Evolutionary conservation across 2,329 filamentous ascomycete species (phyloP), one percentile per base, ranked within the genome.

Genomic region (Fusarium tuaranense): DNA sequence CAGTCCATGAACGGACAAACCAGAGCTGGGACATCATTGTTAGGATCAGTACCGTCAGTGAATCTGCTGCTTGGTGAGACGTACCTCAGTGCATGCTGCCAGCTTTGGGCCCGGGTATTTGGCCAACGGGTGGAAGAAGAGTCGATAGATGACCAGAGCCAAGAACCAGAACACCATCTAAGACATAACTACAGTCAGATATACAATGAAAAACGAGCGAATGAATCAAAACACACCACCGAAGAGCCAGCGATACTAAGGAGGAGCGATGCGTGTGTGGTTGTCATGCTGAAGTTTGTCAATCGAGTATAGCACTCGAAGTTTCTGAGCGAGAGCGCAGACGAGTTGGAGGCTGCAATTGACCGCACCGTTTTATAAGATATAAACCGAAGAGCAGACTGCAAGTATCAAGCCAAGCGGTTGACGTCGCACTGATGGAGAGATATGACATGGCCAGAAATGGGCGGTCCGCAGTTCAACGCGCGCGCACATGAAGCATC

Each of bases 1-100:
- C 44, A 10, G 51, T 63, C 67, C 67, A 64, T 25, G 46, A 25
- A 6, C 46, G 51, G 12, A 57, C 32, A 10, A 62, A 63, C 67
- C 63, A 46, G 25, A 66, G 10, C 62, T 65, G 16, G 22, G 14
- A 3, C 4, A n/a, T 5, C 4, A 16, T 16, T 7, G 5, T 34
- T 36, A 32, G 8, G 2, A 20, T 3, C 1, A 14, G 12, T 7
- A 34, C 14, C 1, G 2, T 18, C 10, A 30, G 18, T 16, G 13
- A 34, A n/a, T 5, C n/a, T 36, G 13, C 10, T 34, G 20, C 5
- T 18, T 7, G 16, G 14, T 4, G 5, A 14, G 13, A 36, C 53
- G 4, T 22, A 57, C 53, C 27, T 57, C 32, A 13, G 53, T 32
- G 20, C 27, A 32, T 20, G 53, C 53, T 14, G 30, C 53, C 5